phyloP scores from a whole-genome alignment of 1,139 yeast genomes.

The Yamadazyma oceani region DNA sequence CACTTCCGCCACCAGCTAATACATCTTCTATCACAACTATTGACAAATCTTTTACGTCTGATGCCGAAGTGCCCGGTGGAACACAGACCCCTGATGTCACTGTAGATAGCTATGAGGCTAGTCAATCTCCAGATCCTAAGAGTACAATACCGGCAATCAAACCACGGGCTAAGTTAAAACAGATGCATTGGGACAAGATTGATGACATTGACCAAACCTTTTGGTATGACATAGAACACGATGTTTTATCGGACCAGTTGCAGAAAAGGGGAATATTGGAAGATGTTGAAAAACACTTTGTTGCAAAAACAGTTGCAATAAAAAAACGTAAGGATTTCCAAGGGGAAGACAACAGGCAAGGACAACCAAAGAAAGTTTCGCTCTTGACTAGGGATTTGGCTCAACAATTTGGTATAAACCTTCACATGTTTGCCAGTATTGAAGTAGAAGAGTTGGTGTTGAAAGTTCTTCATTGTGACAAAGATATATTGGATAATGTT shows the following conservation, averaged over 20 bases:
- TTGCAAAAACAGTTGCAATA: constrained; percentile 54
- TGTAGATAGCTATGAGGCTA: constrained; percentile 5
- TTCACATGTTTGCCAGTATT: constrained; percentile 71
- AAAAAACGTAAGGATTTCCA: constrained; percentile 34
- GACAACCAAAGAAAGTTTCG: constrained; percentile 41
- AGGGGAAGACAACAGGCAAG: constrained; percentile 12
- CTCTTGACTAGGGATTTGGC: constrained; percentile 79
- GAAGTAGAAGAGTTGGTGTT: constrained; percentile 62
- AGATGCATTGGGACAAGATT: constrained; percentile 93
- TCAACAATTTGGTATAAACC: constrained; percentile 83
- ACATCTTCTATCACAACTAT: neutral
- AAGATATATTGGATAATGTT: constrained; percentile 62
- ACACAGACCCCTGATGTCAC: constrained; percentile 1
- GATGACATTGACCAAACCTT: constrained; percentile 71
- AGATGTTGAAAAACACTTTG: constrained; percentile 79
- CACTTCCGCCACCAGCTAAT: constrained; percentile 21
- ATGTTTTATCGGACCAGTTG: constrained; percentile 51
- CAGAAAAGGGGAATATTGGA: constrained; percentile 70
- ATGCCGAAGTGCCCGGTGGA: neutral
- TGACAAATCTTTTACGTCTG: neutral
- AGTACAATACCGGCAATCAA: constrained; percentile 29
- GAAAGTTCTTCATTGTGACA: constrained; percentile 71
- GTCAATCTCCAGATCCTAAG: constrained; percentile 8
- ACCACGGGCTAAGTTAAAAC: constrained; percentile 73
- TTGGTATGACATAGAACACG: constrained; percentile 66